These are phyloP conservation scores for Chaetoceros tenuissimus DNA, from an alignment of 108 stramenopile species.

Conservation along the genomic window DNA sequence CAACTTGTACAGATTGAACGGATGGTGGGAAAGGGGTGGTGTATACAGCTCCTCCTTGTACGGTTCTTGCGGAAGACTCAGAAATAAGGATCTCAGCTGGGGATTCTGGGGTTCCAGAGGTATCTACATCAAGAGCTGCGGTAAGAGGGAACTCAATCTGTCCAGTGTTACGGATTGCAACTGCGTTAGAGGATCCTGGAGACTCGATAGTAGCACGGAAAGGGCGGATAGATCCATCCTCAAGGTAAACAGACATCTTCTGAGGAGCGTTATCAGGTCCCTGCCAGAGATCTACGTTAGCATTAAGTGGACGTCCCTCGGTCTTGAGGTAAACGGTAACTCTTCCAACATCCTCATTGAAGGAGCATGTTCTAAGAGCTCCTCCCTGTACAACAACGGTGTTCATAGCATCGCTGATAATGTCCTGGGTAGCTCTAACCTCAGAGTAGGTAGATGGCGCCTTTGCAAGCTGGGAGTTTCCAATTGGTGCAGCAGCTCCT, in stretches of 20 bases:
- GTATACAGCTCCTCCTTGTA: slow-evolving; percentile 72
- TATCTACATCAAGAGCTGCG: slow-evolving; percentile 45
- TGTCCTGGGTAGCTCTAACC: too few relatives aligned
- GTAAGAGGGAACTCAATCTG: slow-evolving; percentile 59
- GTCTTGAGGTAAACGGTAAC: slow-evolving; percentile 41
- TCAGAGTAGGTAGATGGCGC: too few relatives aligned
- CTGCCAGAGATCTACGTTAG: slow-evolving; percentile 60
- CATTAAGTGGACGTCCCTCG: slow-evolving; percentile 60
- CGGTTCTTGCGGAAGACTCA: slow-evolving; percentile 26
- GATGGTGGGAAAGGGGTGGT: slow-evolving; percentile 62
- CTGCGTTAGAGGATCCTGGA: slow-evolving; percentile 47
- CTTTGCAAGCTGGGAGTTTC: too few relatives aligned
- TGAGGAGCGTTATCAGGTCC: slow-evolving; percentile 65
- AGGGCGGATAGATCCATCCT: slow-evolving; percentile 60
- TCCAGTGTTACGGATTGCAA: slow-evolving; percentile 52
- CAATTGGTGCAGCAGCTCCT: too few relatives aligned
- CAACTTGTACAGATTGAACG: slow-evolving; percentile 57
- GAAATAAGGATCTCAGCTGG: slow-evolving; percentile 25
- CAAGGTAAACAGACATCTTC: slow-evolving; percentile 57
- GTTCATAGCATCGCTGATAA: not conserved
- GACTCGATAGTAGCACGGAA: slow-evolving; percentile 53
- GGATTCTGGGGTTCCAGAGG: slow-evolving; percentile 15
- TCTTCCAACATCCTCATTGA: slow-evolving; percentile 30
- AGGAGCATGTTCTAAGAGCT: slow-evolving; percentile 63
- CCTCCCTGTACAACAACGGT: slow-evolving; percentile 45